Conservation (phyloP, 352 stramenopile species). For the Globisporangium echinulatum region DNA sequence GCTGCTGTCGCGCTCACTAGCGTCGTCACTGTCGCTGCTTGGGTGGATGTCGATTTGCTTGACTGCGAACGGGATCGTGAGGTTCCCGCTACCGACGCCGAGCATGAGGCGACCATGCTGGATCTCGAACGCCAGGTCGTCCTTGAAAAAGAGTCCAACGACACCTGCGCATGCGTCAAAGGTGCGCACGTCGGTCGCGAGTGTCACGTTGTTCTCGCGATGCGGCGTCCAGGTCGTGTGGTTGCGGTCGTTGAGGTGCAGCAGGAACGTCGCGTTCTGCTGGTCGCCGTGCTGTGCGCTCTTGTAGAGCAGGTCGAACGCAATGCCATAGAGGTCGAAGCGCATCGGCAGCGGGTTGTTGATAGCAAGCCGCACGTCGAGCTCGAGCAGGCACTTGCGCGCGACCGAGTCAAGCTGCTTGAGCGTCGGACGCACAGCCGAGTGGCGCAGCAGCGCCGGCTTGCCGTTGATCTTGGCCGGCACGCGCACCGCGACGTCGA, state of each 20-base stretch:
- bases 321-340: slow-evolving; percentile 60
- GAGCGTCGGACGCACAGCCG: slow-evolving; percentile 45
- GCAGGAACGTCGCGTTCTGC: slow-evolving; percentile 26
- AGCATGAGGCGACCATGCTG: slow-evolving; percentile 49
- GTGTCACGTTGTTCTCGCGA: slow-evolving; percentile 56
- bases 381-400: slow-evolving; percentile 57
- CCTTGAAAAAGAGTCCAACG: slow-evolving; percentile 53
- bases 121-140: slow-evolving; percentile 66
- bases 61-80: slow-evolving; percentile 68
- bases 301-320: slow-evolving; percentile 69
- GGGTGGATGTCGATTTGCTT: slow-evolving; percentile 63
- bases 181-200: slow-evolving; percentile 41
- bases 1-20: no score
- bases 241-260: slow-evolving; percentile 43
- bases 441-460: slow-evolving; percentile 56
- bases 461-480: slow-evolving; percentile 70
- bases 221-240: slow-evolving; percentile 55
- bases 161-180: slow-evolving; percentile 64
- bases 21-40: not conserved
- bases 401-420: slow-evolving; percentile 75
- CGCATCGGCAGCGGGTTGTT: slow-evolving; percentile 78
- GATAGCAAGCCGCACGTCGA: slow-evolving; percentile 64
- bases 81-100: slow-evolving; percentile 50
- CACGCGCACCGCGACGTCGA: slow-evolving; percentile 54
- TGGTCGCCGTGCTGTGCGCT: slow-evolving; percentile 12